Base-by-base conservation (phyloP, 768 basidiomycete genomes). In the Leucocoprinus leucothites region DNA sequence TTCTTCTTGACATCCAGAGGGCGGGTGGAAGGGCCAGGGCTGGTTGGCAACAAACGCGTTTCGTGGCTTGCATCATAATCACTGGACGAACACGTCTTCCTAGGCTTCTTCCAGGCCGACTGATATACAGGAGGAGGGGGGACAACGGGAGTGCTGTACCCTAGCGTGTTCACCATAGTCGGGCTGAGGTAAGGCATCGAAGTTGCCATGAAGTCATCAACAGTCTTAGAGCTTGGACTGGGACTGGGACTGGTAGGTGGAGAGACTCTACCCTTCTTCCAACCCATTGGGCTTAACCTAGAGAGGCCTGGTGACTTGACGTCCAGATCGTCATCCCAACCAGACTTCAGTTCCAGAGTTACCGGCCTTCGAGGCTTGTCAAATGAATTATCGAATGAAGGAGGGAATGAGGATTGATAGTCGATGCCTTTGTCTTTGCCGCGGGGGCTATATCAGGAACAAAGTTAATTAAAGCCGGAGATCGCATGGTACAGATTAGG, bases 321-420 rank as follows among this genome's bases (percentile, higher is more conserved):
- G 48, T 73, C 71, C 28, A 76, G 64, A 67, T 74, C 74, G 48
- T 78, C 78, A 54, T 80, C 78, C 79, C 79, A 81, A 9, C 77
- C 79, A 2, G 79, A 81, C 60, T 66, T 77, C 43, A 79, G 68
- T 22, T 74, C 71, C 35, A 72, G 57, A 0, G 65, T 64, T 11
- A 67, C 62, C 9, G 73, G 66, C 11, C 59, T 63, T 19, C 60
- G 47, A 18, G 67, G 61, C 28, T 38, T 38, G 38, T 38, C 11
- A n/a, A n/a, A 38, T n/a, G 16, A 38, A n/a, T 38, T n/a, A 38
- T 38, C 38, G 16, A n/a, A 38, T 4, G 38, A n/a, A n/a, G 38
- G 38, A 9, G 38, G 16, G 38, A 38, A 38, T 38, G 38, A 38
- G 16, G 61, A 59, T 28, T 62, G 63, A 51, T 51, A 62, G 35